phyloP scores from a whole-genome alignment of 73 alveolate species.

The Paramecium biaurelia region DNA sequence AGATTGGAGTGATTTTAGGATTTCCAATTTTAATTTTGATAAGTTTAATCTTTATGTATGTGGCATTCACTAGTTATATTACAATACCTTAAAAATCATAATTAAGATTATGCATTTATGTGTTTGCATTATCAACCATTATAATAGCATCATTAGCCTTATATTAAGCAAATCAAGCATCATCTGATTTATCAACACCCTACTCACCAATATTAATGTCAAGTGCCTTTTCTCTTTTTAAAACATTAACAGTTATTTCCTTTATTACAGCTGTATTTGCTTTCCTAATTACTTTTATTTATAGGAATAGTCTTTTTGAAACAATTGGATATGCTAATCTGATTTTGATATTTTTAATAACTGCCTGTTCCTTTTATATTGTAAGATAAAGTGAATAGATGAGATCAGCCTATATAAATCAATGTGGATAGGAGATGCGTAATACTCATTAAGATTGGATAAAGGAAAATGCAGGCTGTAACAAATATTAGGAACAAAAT shows the following conservation, averaged over 20 bases:
- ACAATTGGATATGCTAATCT: background rate
- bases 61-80: background rate
- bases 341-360: background rate
- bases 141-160: background rate
- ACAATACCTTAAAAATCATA: background rate
- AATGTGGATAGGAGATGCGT: background rate
- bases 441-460: constrained; percentile 18
- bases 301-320: background rate
- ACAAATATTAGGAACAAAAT: background rate
- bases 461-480: background rate
- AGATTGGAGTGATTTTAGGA: background rate
- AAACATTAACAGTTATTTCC: background rate
- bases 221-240: background rate
- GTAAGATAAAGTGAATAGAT: background rate
- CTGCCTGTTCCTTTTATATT: background rate
- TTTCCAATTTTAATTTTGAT: background rate
- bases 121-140: background rate
- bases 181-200: background rate
- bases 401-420: background rate
- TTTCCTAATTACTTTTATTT: background rate
- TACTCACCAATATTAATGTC: background rate
- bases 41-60: background rate
- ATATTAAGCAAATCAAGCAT: background rate
- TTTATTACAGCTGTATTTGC: background rate
- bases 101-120: background rate